Evolutionary conservation across 805 yeast genomes (phyloP).

Genomic region (Cyberlindnera xylosilytica): DNA sequence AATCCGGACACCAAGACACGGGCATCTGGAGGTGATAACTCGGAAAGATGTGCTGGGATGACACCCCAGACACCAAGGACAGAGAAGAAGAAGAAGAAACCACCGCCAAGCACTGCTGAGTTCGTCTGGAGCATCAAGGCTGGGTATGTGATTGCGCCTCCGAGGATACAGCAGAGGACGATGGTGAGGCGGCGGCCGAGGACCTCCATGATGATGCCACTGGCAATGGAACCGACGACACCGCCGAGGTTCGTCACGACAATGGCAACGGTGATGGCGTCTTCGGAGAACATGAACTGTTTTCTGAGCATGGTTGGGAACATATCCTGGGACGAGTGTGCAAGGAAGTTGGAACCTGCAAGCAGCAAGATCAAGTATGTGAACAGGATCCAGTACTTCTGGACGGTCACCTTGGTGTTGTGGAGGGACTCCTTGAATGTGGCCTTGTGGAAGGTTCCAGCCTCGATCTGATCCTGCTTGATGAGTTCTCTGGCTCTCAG

Average conservation of each 20-base stretch:
- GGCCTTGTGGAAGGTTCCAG: conserved; percentile 25
- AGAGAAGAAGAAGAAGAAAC: conserved; percentile 61
- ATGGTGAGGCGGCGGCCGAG: conserved; percentile 64
- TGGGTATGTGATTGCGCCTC: conserved; percentile 63
- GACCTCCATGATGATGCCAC: conserved; percentile 56
- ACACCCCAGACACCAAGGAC: conserved; percentile 78
- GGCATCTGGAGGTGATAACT: conserved; percentile 63
- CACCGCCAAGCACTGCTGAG: conserved; percentile 49
- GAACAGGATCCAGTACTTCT: conserved; percentile 58
- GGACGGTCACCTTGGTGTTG: conserved; percentile 35
- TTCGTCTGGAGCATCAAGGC: conserved; percentile 41
- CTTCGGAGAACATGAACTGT: conserved; percentile 44
- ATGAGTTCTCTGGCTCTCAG: conserved; percentile 29
- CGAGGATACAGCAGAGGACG: conserved; percentile 47
- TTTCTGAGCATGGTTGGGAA: conserved; percentile 59
- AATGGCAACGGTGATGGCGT: conserved; percentile 56
- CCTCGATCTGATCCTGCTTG: conserved; percentile 25
- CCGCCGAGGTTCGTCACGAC: conserved; percentile 68
- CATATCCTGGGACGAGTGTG: conserved; percentile 75
- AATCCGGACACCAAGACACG: conserved; percentile 61
- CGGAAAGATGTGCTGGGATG: conserved; percentile 62
- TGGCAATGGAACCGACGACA: conserved; percentile 54
- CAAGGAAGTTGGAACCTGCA: conserved; percentile 67
- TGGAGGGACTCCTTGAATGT: conserved; percentile 22
- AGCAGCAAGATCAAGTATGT: conserved; percentile 56